Evolutionary conservation across 192 early-diverging fungal genomes (phyloP).

Genomic region (Coemansia sp.): DNA sequence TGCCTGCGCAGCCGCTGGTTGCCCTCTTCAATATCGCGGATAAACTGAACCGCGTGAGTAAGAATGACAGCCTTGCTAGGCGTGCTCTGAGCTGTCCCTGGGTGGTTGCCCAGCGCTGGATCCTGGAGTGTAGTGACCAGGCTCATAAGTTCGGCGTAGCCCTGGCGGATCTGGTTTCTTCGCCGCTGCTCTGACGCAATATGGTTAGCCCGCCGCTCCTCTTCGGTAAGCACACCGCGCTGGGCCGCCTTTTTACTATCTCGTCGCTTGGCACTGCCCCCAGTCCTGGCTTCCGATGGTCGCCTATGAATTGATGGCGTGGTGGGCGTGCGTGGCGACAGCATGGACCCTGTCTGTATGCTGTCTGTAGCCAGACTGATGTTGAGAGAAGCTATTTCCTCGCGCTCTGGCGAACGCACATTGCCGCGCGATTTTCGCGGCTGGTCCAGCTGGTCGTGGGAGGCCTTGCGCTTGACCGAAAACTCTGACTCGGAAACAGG

Average conservation of each 20-base stretch:
- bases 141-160: conserved; percentile 82
- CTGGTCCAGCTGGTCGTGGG: conserved; percentile 30
- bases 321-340: conserved; percentile 7
- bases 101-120: conserved; percentile 48
- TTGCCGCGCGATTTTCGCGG: conserved; percentile 35
- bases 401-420: conserved; percentile 29
- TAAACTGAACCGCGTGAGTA: conserved; percentile 75
- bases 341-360: neutral
- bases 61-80: conserved; percentile 81
- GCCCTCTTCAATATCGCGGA: conserved; percentile 49
- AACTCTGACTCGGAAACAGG: conserved; percentile 40
- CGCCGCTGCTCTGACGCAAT: conserved; percentile 93
- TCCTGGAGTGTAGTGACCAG: conserved; percentile 72
- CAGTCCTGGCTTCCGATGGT: neutral
- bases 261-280: conserved; percentile 15
- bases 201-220: conserved; percentile 89
- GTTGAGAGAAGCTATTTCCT: neutral
- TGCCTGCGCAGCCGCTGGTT: conserved; percentile 41
- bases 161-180: conserved; percentile 83
- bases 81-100: conserved; percentile 64
- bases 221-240: conserved; percentile 75
- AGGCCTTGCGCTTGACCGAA: conserved; percentile 46
- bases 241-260: conserved; percentile 25
- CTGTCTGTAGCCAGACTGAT: neutral
- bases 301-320: neutral